Evolutionary conservation across 1,284 basidiomycete species (phyloP), one percentile per base, ranked within the genome.

Genomic region (Athelia sp.): DNA sequence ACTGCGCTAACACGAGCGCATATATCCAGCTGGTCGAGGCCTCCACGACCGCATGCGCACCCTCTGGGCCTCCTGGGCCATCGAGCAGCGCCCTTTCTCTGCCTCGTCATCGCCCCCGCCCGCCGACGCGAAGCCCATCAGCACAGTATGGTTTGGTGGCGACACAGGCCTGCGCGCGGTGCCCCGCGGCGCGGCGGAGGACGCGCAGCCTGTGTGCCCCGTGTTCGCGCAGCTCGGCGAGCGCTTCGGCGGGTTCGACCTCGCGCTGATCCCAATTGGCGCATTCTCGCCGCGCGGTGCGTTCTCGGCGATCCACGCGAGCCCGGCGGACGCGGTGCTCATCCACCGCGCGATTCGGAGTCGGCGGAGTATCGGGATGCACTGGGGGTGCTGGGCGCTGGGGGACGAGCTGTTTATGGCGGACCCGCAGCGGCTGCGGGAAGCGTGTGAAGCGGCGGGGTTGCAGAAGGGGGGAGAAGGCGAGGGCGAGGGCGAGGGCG

Each of bases 191-290:
- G 8, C 1, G 70, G 79, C 54, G 44, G 74, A 79, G 53, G 74
- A 79, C 6, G 64, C 64, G 6, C 69, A 78, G 1, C 78, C 83
- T 0, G 65, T 71, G 2, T 88, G 85, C 59, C 86, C 85, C 11
- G 86, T 75, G 1, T 89, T 89, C 64, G 73, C 74, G 56, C 75
- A 84, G 63, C 82, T 87, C 47, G 86, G 86, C 3, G 69, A 76
- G 47, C 63, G 63, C 9, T 80, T 81, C 49, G 83, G 81, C 0
- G 75, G 74, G 1, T 82, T 89, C 57, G 78, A 81, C 60, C 62
- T 78, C 35, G 78, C 82, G 8, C n/a, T 40, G 8, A 40, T 40
- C 36, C 36, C 36, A 4, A 40, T 40, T 49, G 82, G 81, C 2
- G 86, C 84, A 3, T 88, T 87, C 61, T 56, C 65, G 11, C 84